These are phyloP conservation scores for Heterobasidion irregulare DNA, from an alignment of 1,284 basidiomycete species.

Conservation along the genomic window DNA sequence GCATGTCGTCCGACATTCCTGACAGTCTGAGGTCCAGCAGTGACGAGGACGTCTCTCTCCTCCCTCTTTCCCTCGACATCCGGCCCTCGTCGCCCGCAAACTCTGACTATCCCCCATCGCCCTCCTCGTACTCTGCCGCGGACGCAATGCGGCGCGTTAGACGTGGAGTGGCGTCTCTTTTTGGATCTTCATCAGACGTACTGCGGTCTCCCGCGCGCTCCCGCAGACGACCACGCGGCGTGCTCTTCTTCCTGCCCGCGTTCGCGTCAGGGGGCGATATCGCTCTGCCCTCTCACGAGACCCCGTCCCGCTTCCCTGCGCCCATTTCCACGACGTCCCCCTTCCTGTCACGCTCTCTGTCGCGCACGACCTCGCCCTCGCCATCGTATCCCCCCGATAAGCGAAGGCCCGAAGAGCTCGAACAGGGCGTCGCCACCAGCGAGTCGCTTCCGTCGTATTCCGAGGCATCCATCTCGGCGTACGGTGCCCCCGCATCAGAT, in stretches of 20 bases:
- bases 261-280: constrained; percentile 25
- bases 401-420: neutral
- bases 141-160: constrained; percentile 48
- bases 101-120: constrained; percentile 35
- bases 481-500: constrained; percentile 5
- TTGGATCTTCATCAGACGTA: constrained; percentile 27
- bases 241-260: constrained; percentile 78
- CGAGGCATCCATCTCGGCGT: constrained; percentile 3
- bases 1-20: constrained; percentile 44
- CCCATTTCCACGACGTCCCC: neutral
- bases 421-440: neutral
- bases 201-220: constrained; percentile 35
- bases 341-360: neutral
- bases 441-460: constrained; percentile 7
- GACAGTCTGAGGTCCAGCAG: constrained; percentile 35
- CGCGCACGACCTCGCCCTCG: neutral
- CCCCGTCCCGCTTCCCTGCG: neutral
- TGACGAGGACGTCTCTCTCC: constrained; percentile 44
- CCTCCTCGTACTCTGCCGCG: constrained; percentile 26
- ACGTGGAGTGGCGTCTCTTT: constrained; percentile 41
- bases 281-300: constrained; percentile 3
- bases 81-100: constrained; percentile 45
- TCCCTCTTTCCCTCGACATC: constrained; percentile 56
- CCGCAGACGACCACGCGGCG: constrained; percentile 47
- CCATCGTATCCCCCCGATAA: constrained; percentile 9